Base-by-base conservation (phyloP, 2,329 filamentous ascomycete genomes). In the Cadophora sp. region DNA sequence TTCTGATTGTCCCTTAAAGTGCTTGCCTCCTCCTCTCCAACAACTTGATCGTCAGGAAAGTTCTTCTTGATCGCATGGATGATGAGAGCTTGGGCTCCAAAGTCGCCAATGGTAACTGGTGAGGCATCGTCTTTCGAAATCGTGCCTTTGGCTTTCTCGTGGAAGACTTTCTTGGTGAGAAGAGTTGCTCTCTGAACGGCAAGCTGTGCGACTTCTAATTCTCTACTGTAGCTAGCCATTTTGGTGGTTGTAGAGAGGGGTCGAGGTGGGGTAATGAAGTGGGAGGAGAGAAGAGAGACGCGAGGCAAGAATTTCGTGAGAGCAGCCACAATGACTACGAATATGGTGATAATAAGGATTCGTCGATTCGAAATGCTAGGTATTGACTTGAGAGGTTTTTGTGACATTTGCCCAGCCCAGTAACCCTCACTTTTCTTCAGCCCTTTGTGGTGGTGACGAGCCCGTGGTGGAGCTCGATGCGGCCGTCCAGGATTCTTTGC, bases 31-130 rank as follows among this genome's bases (percentile, higher is more conserved):
- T 99, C 96, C 81, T 99, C 96, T 73, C 92, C 96, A 51, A 99
- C 93, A 71, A 99, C 92, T 79, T 93, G 91, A 78, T 99, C 96
- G 43, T 89, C 78, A 22, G 96, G 96, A 83, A 99, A 99, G 81
- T 92, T 93, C 81, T 92, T 88, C 81, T 91, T 90, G 74, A 99
- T 90, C 31, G 95, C 95, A 67, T 90, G 87, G 77, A 98, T 97
- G 81, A 99, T 97, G 73, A 99, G 88, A 37, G 96, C 94, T 83
- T 99, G 96, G 46, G 96, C 97, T 77, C 96, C 96, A 80, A 97
- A 98, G 83, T 99, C 96, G 79, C 95, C 96, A 76, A 98, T 96
- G 22, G 96, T 99, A 76, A 99, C 96, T 73, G 96, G 96, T 11
- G 94, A 97, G 79, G 93, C 93, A 85, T 99, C 96, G 80, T 93